phyloP scores from a whole-genome alignment of 202 grass and related monocot genomes.

The Dendrocalamus latiflorus region DNA sequence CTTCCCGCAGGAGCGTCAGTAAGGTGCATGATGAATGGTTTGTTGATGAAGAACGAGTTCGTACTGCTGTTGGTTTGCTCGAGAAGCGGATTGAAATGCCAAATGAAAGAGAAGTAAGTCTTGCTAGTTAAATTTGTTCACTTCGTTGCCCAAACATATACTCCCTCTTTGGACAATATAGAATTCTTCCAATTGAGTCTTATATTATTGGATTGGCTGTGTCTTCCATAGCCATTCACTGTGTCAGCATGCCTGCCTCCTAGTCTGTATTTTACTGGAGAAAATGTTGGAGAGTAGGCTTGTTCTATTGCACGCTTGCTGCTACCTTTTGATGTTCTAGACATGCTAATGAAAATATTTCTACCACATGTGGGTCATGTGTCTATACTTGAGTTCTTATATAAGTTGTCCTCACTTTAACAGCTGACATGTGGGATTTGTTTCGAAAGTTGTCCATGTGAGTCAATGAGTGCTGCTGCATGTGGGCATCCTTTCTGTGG shows the following conservation, averaged over 20 bases:
- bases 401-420: conserved; percentile 25
- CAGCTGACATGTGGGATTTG: conserved; percentile 63
- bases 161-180: not conserved
- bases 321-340: not conserved
- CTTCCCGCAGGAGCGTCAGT: conserved; percentile 75
- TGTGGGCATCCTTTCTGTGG: no score
- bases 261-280: not conserved
- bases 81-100: conserved; percentile 59
- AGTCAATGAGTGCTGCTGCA: no score
- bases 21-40: conserved; percentile 99
- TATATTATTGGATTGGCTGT: not conserved
- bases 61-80: conserved; percentile 74
- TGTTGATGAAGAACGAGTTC: conserved; percentile 86
- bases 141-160: no score
- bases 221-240: not conserved
- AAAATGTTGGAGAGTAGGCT: conserved; percentile 11
- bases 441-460: no score
- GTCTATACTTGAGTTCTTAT: conserved; percentile 12
- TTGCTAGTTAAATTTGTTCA: conserved; percentile 15
- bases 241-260: not conserved
- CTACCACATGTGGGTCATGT: not conserved
- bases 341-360: conserved; percentile 6
- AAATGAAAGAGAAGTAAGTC: conserved; percentile 73
- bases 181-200: not conserved
- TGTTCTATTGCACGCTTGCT: not conserved